Evolutionary conservation across 495 filamentous ascomycete genomes (phyloP), one percentile per base, ranked within the genome.

Genomic region (Penicillium taxi): DNA sequence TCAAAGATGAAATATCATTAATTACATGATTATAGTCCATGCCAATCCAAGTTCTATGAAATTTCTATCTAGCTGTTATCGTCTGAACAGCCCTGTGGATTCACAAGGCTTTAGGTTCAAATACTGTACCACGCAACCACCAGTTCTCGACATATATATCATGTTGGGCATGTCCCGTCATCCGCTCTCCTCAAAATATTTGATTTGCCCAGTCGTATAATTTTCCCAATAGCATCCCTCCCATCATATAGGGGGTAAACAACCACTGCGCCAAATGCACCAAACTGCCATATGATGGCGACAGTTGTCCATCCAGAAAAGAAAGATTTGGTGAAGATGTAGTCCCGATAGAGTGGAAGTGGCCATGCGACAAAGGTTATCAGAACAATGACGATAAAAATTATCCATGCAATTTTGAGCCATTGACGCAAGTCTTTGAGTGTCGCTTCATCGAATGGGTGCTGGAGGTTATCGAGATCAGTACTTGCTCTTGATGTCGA

Each of bases 211-310:
- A n/a, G n/a, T n/a, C n/a, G n/a, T n/a, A n/a, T n/a, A n/a, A n/a
- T n/a, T n/a, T n/a, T 56, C 4, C 40, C 48, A 26, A 66, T 64
- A 25, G 45, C 59, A 1, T 32, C 40, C n/a, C 66, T 47, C 13
- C 66, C 66, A 45, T 70, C 69, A 28, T 63, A 66, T 9, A 72
- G 43, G 6, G 69, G 69, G 41, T 58, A 70, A 2, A 70, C 39
- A 1, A 68, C 64, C 0, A 67, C 69, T 0, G 58, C 56, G 9
- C 58, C 52, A 26, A 71, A 58, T 4, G 64, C 62, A 26, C 48
- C 46, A 39, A 67, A 72, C 31, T 61, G 56, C 67, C 68, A 72
- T 8, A 69, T 56, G n/a, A 70, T 65, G 0, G 63, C 54, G 0
- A 72, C 61, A 0, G 58, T 62, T 0, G 57, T 41, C 70, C 70